Evolutionary conservation across 371 early-diverging fungal species (phyloP).

Genomic region (Sporodiniella umbellata): DNA sequence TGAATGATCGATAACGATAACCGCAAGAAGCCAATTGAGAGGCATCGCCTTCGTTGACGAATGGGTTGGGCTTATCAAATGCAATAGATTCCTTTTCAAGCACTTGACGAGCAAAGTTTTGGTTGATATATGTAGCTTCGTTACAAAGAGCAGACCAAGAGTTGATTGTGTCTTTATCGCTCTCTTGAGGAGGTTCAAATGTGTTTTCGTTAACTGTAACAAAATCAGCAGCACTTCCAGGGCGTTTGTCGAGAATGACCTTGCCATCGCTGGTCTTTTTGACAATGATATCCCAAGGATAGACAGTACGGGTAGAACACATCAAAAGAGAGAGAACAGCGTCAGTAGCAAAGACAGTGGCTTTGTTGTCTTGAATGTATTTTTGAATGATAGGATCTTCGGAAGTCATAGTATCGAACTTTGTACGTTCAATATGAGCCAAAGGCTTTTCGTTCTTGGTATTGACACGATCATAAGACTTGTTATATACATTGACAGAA

Average conservation of each 20-base stretch:
- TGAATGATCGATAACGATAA: constrained; percentile 86
- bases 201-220: constrained; percentile 96
- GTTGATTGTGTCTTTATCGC: constrained; percentile 90
- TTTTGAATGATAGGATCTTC: constrained; percentile 77
- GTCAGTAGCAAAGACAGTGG: constrained; percentile 89
- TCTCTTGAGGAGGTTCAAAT: constrained; percentile 85
- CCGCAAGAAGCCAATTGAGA: constrained; percentile 66
- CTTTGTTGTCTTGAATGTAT: constrained; percentile 62
- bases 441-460: constrained; percentile 79
- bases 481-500: constrained; percentile 74
- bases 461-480: constrained; percentile 81
- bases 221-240: constrained; percentile 74
- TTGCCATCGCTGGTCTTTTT: constrained; percentile 78
- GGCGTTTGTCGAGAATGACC: constrained; percentile 91
- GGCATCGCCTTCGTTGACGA: constrained; percentile 56
- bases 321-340: constrained; percentile 87
- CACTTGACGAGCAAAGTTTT: constrained; percentile 84
- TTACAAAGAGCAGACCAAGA: constrained; percentile 78
- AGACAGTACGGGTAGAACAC: constrained; percentile 88
- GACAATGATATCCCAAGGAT: constrained; percentile 95
- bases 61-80: constrained; percentile 77
- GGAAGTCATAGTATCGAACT: constrained; percentile 77
- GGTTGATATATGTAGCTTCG: constrained; percentile 90
- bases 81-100: constrained; percentile 55
- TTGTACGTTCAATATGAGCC: constrained; percentile 65